Conservation (phyloP, 495 filamentous ascomycete genomes). For the Penicillium pulvis region DNA sequence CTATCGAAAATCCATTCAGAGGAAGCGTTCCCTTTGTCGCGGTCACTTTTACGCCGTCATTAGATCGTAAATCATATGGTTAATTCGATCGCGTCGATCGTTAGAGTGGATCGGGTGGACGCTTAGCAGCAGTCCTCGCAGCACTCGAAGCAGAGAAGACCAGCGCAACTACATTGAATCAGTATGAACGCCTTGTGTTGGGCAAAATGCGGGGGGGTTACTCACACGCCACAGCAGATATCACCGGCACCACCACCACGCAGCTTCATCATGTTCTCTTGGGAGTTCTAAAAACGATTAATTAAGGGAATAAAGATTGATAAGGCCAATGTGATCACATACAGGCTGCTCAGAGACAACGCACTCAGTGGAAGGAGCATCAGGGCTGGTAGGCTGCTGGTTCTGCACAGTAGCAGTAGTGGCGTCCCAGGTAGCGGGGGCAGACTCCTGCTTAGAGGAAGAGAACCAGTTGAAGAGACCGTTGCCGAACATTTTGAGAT, state of each 20-base stretch:
- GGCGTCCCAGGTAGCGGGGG: conserved; percentile 34
- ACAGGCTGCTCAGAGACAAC: conserved; percentile 42
- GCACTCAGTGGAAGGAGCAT: conserved; percentile 30
- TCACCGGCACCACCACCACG: conserved; percentile 46
- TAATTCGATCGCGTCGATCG: conserved; percentile 2
- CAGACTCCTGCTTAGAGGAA: conserved; percentile 34
- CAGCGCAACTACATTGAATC: conserved; percentile 36
- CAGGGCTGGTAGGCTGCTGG: conserved; percentile 39
- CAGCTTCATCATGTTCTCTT: conserved; percentile 45
- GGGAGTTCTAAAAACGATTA: conserved; percentile 26
- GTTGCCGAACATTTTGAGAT: conserved; percentile 40
- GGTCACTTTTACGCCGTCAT: neutral
- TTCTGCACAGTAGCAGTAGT: conserved; percentile 36
- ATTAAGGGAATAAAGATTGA: neutral
- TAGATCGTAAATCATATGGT: neutral
- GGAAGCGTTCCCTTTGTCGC: neutral
- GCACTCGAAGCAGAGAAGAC: conserved; percentile 49
- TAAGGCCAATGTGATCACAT: conserved; percentile 8
- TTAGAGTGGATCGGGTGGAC: conserved; percentile 1
- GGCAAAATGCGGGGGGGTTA: conserved; percentile 6
- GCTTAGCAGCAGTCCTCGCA: conserved; percentile 33
- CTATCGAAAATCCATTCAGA: neutral
- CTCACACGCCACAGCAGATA: conserved; percentile 51
- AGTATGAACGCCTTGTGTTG: conserved; percentile 1
- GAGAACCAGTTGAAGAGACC: conserved; percentile 38